Conservation (phyloP, 2,329 filamentous ascomycete genomes). For the Colletotrichum destructivum region DNA sequence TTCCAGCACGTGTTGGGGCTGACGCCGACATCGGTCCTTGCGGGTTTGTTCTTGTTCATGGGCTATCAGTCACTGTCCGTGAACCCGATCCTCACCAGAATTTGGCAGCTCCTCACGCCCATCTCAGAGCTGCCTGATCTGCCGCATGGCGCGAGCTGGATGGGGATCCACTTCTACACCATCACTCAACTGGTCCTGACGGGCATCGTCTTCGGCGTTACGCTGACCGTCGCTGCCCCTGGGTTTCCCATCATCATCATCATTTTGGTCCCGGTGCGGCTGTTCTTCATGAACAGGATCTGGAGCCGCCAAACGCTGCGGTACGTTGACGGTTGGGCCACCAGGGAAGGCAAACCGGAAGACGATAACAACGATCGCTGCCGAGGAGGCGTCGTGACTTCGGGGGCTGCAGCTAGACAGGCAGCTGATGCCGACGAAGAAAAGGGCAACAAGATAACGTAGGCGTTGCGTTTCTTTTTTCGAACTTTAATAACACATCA, state of each 20-base stretch:
- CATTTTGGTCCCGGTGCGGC: constrained; percentile 72
- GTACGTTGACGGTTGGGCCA: constrained; percentile 63
- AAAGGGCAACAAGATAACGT: constrained; percentile 44
- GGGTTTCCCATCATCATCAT: constrained; percentile 77
- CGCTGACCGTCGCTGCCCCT: constrained; percentile 73
- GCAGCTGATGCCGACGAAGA: constrained; percentile 48
- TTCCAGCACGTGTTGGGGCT: constrained; percentile 75
- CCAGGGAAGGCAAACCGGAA: constrained; percentile 67
- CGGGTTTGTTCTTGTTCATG: constrained; percentile 79
- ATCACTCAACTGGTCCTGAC: constrained; percentile 71
- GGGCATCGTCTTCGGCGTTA: constrained; percentile 73
- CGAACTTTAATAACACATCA: background rate
- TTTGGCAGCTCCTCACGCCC: constrained; percentile 71
- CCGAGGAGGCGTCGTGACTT: constrained; percentile 28
- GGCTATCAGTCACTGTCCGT: constrained; percentile 75
- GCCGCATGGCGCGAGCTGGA: constrained; percentile 62
- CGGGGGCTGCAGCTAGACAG: background rate
- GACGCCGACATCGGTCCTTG: constrained; percentile 76
- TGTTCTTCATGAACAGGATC: constrained; percentile 72
- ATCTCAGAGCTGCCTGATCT: constrained; percentile 64
- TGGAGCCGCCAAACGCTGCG: constrained; percentile 72
- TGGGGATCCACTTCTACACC: constrained; percentile 72
- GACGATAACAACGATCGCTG: constrained; percentile 52
- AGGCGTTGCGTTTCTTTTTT: background rate
- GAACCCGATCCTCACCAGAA: constrained; percentile 73